Percentiles rank a stretch among this genome's conserved stretches.
Conservation (phyloP, 1,139 yeast species). For the Saccharomyces hybrid region DNA sequence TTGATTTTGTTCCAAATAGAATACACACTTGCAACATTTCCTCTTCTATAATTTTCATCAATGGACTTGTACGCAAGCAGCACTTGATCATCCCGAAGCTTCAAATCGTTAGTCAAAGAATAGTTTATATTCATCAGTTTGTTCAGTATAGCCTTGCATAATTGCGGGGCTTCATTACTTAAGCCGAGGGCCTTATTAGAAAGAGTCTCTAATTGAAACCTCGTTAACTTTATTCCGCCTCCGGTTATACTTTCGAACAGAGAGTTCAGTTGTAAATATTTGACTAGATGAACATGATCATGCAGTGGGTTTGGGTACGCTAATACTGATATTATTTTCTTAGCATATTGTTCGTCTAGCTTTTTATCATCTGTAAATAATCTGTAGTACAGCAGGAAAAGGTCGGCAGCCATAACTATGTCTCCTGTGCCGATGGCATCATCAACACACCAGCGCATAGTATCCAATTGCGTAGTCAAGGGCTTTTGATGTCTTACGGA, state of each 20-base stretch:
- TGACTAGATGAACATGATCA: conserved; percentile 14
- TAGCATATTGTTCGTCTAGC: conserved; percentile 6
- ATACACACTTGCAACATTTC: conserved; percentile 26
- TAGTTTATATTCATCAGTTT: conserved; percentile 11
- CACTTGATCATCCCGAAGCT: conserved; percentile 10
- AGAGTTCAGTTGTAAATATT: conserved; percentile 9
- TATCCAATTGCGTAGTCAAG: conserved; percentile 4
- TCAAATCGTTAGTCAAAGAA: background rate
- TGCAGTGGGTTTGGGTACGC: conserved; percentile 18
- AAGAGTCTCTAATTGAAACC: conserved; percentile 13
- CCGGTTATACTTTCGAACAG: conserved; percentile 6
- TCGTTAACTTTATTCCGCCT: conserved; percentile 3
- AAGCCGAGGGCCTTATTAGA: conserved; percentile 18
- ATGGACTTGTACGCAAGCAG: conserved; percentile 20
- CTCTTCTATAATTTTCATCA: conserved; percentile 16
- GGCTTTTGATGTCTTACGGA: background rate
- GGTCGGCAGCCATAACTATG: conserved; percentile 17
- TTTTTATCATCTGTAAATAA: conserved; percentile 5
- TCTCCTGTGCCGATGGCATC: conserved; percentile 15
- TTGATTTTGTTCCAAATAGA: conserved; percentile 22
- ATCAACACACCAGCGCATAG: conserved; percentile 14
- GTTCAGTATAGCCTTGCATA: conserved; percentile 13
- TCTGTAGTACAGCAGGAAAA: conserved; percentile 14
- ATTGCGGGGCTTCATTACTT: conserved; percentile 6
- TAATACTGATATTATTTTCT: conserved; percentile 12